Evolutionary conservation across 257 asterid genomes (phyloP).

Genomic region (Penstemon barbatus): DNA sequence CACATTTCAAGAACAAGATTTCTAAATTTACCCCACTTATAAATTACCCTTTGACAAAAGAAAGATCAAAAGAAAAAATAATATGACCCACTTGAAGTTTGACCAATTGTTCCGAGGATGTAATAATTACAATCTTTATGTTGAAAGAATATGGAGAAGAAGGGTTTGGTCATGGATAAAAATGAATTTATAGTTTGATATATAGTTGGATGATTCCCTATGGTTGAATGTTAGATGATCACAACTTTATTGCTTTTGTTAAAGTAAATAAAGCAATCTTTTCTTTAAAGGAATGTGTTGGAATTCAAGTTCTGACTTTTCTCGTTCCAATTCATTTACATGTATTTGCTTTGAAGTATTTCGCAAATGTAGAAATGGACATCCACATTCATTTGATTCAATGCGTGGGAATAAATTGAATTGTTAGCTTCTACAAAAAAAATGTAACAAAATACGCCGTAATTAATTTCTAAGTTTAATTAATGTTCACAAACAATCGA

Average conservation of each 20-base stretch:
- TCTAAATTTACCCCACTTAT: constrained; percentile 16
- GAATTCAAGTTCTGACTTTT: constrained; percentile 24
- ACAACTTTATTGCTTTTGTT: constrained; percentile 37
- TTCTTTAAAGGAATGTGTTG: constrained; percentile 30
- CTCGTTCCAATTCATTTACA: constrained; percentile 1
- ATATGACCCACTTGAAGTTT: not conserved
- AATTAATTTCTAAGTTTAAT: too few species aligned
- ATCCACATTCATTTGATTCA: too few species aligned
- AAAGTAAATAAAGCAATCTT: constrained; percentile 32
- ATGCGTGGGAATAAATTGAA: too few species aligned
- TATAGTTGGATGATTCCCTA: constrained; percentile 33
- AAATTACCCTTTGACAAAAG: not conserved
- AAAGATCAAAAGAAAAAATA: not conserved
- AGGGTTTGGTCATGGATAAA: constrained; percentile 13
- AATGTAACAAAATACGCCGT: too few species aligned
- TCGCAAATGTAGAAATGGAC: too few species aligned
- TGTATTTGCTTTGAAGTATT: not conserved
- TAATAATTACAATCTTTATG: not conserved
- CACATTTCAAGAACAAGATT: constrained; percentile 25
- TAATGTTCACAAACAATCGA: too few species aligned
- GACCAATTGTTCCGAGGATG: not conserved
- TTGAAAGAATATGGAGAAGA: not conserved
- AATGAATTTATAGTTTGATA: constrained; percentile 23
- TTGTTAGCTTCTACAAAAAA: too few species aligned
- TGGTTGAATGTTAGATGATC: constrained; percentile 46